Evolutionary conservation across 2,329 filamentous ascomycete species (phyloP).

Genomic region (Thelonectria blattea): DNA sequence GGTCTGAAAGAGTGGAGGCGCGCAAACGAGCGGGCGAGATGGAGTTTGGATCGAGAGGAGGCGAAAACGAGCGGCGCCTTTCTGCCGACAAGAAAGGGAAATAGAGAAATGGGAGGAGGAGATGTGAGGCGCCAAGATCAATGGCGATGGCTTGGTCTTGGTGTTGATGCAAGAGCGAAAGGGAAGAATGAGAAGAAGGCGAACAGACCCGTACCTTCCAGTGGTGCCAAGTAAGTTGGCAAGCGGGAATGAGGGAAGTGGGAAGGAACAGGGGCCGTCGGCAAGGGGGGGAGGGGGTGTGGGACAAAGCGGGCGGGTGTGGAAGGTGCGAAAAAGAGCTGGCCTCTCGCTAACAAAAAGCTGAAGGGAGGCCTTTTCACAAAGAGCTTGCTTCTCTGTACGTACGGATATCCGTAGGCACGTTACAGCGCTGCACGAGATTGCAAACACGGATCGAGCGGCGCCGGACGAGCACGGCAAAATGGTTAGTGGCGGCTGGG

Average conservation of each 20-base stretch:
- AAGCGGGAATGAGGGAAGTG: slow-evolving; percentile 29
- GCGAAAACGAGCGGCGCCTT: slow-evolving; percentile 22
- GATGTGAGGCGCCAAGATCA: slow-evolving; percentile 17
- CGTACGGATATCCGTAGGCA: neutral
- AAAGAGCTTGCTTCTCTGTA: neutral
- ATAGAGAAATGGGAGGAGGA: neutral
- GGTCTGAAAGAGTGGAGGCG: slow-evolving; percentile 14
- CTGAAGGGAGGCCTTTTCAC: neutral
- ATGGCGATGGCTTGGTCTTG: slow-evolving; percentile 25
- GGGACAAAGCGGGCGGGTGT: slow-evolving; percentile 3
- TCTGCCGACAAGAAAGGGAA: neutral
- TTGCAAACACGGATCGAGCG: slow-evolving; percentile 13
- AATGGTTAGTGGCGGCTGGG: slow-evolving; percentile 13
- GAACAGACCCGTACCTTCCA: slow-evolving; percentile 10
- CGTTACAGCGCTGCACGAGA: neutral
- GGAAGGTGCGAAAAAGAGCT: neutral
- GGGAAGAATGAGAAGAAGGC: slow-evolving; percentile 14
- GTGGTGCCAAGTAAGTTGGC: slow-evolving; percentile 33
- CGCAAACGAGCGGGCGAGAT: slow-evolving; percentile 1
- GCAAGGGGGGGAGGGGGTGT: slow-evolving; percentile 17
- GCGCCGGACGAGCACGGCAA: neutral
- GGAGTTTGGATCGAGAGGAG: neutral
- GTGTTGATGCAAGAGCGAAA: slow-evolving; percentile 32
- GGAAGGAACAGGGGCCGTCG: slow-evolving; percentile 16
- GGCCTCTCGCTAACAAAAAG: neutral